Evolutionary conservation across 345 rosid genomes (phyloP).

Genomic region (Moricandia arvensis): DNA sequence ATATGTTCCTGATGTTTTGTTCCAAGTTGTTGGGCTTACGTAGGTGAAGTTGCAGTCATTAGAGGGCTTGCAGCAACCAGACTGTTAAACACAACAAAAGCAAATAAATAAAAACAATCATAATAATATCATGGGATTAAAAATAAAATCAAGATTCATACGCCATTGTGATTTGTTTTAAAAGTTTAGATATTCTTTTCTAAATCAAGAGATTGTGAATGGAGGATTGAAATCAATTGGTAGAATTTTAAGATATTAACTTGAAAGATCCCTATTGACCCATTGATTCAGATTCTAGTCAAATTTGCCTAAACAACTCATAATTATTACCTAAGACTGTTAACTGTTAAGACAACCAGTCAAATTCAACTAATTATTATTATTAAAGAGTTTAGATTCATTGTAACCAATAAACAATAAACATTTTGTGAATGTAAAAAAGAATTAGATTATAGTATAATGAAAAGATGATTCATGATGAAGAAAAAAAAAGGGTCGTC

Average conservation of each 20-base stretch:
- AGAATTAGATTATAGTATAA: neutral
- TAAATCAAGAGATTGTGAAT: neutral
- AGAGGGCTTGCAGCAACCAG: slow-evolving; percentile 95
- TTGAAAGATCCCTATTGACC: neutral
- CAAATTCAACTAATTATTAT: neutral
- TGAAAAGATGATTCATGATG: neutral
- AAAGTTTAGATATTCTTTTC: neutral
- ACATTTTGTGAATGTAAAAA: neutral
- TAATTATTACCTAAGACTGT: neutral
- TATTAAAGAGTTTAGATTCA: neutral
- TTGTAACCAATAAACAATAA: neutral
- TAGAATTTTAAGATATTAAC: neutral
- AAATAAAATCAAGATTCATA: slow-evolving; percentile 1
- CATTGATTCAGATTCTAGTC: neutral
- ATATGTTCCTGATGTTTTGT: neutral
- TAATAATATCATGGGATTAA: neutral
- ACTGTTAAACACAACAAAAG: slow-evolving; percentile 40
- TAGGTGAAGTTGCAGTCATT: slow-evolving; percentile 64
- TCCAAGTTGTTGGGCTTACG: slow-evolving; percentile 64
- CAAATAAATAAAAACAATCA: neutral
- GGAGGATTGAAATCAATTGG: neutral
- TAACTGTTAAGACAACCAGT: neutral
- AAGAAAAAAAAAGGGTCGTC: neutral
- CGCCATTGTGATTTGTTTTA: neutral
- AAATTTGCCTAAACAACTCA: neutral